Base-by-base conservation (phyloP, 2,329 filamentous ascomycete species). In the Leptographium procerum region DNA sequence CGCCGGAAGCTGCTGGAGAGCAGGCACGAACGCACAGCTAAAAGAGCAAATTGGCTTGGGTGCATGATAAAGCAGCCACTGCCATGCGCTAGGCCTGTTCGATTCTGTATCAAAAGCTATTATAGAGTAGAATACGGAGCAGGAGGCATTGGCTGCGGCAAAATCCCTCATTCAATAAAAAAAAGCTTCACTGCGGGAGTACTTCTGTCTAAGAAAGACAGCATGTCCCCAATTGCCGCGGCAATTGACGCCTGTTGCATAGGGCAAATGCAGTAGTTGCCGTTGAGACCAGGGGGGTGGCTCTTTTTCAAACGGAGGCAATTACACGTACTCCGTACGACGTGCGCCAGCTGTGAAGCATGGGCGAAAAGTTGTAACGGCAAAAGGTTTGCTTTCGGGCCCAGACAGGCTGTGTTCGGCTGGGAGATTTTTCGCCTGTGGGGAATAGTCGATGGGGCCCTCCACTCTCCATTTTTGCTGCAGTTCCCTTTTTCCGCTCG, bases 11-110 rank as follows among this genome's bases (percentile, higher is more conserved):
- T 52, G 29, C 51, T 34, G 24, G 24, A 33, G 31, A n/a, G n/a
- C 50, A 53, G 26, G n/a, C 33, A 55, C 26, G 36, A 13, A 40
- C 22, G 36, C 33, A 55, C n/a, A 55, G 40, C 16, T 13, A 36
- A 22, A 36, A 47, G n/a, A 28, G 19, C 58, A 52, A 60, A 57
- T 56, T 45, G 57, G 40, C 45, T 55, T n/a, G 43, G 22, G 16
- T 11, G 57, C 45, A 56, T 61, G 56, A 54, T 58, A 61, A 61
- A 60, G 50, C 57, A 55, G 56, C 48, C 2, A 31, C 59, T 57
- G 28, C 57, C 19, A 63, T 63, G 62, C 61, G 59, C 48, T 48
- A 24, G 40, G 19, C 31, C 22, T 24, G 4, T 24, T 24, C 10
- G 5, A 7, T 28, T 50, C 47, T 24, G 9, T 16, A 19, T 36